A percentile compares a stretch with the other conserved stretches of the same genome.
Conservation (phyloP, 2,329 filamentous ascomycete species). For the Alternaria sp. region DNA sequence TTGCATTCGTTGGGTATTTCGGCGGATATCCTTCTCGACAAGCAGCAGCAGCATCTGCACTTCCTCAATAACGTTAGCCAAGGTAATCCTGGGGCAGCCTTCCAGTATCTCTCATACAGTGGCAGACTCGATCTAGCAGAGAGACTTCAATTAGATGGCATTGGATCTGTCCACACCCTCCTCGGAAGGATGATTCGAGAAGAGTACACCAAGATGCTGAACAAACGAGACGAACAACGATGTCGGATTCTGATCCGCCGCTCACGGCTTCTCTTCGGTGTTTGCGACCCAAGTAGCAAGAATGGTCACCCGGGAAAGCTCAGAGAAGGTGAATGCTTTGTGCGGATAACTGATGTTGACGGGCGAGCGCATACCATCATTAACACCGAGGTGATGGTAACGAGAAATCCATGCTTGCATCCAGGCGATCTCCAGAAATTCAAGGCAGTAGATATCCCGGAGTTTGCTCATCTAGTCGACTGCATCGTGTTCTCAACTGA, state of each 20-base stretch:
- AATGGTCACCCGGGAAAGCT: constrained; percentile 30
- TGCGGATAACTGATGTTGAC: constrained; percentile 48
- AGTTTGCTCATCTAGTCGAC: constrained; percentile 49
- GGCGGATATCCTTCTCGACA: constrained; percentile 38
- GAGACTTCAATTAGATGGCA: constrained; percentile 45
- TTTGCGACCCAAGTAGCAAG: constrained; percentile 45
- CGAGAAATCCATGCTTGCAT: constrained; percentile 53
- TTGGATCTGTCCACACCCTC: constrained; percentile 39
- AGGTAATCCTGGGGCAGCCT: constrained; percentile 35
- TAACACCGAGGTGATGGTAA: constrained; percentile 49
- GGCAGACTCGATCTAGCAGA: constrained; percentile 47
- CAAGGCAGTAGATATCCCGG: constrained; percentile 44
- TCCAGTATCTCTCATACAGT: constrained; percentile 47
- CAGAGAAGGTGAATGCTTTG: constrained; percentile 49
- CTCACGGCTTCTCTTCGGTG: constrained; percentile 50
- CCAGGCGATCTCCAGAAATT: constrained; percentile 54
- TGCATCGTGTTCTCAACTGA: constrained; percentile 51
- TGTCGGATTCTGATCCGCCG: constrained; percentile 49
- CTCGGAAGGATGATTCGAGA: constrained; percentile 38
- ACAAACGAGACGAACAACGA: constrained; percentile 44
- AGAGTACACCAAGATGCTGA: constrained; percentile 47
- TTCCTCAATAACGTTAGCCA: constrained; percentile 38
- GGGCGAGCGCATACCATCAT: constrained; percentile 44
- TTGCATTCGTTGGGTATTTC: constrained; percentile 48
- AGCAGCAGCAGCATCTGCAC: constrained; percentile 46